Conservation (phyloP, 2,329 filamentous ascomycete genomes). For the Pseudogymnoascus sp. region DNA sequence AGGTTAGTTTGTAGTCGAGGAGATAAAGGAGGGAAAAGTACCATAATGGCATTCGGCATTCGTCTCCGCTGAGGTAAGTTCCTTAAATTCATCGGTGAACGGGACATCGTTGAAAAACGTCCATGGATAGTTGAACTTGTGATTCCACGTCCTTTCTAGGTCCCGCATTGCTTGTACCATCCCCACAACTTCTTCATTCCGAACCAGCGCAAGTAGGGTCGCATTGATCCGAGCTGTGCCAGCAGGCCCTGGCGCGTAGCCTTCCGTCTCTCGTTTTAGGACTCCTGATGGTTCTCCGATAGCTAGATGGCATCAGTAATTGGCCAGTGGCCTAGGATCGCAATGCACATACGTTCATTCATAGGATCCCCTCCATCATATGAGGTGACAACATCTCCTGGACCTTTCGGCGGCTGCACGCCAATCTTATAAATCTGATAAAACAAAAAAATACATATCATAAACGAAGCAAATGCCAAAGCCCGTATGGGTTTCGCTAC, state of each 20-base stretch:
- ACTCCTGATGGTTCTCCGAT: constrained; percentile 75
- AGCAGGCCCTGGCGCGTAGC: constrained; percentile 68
- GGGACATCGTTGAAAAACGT: constrained; percentile 97
- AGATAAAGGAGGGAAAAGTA: constrained; percentile 31
- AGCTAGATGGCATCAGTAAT: constrained; percentile 39
- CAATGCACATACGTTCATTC: constrained; percentile 61
- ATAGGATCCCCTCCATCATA: constrained; percentile 75
- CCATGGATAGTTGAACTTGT: constrained; percentile 99
- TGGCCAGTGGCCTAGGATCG: constrained; percentile 7
- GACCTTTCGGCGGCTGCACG: constrained; percentile 31
- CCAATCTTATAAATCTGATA: constrained; percentile 63
- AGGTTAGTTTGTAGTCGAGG: constrained; percentile 14
- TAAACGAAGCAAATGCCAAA: constrained; percentile 61
- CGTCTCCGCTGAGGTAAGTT: constrained; percentile 67
- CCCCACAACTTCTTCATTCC: constrained; percentile 78
- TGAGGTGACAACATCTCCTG: constrained; percentile 38
- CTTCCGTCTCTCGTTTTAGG: constrained; percentile 63
- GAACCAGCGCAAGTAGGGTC: constrained; percentile 82
- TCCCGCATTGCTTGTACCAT: constrained; percentile 86
- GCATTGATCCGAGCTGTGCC: constrained; percentile 84
- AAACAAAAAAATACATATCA: constrained; percentile 71
- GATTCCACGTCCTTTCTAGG: constrained; percentile 90
- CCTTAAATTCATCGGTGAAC: constrained; percentile 90
- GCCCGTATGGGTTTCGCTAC: constrained; percentile 78
- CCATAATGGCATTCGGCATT: constrained; percentile 84